These are phyloP conservation scores for Solanum ahanhuiri DNA, from an alignment of 257 asterid species.

Conservation along the genomic window DNA sequence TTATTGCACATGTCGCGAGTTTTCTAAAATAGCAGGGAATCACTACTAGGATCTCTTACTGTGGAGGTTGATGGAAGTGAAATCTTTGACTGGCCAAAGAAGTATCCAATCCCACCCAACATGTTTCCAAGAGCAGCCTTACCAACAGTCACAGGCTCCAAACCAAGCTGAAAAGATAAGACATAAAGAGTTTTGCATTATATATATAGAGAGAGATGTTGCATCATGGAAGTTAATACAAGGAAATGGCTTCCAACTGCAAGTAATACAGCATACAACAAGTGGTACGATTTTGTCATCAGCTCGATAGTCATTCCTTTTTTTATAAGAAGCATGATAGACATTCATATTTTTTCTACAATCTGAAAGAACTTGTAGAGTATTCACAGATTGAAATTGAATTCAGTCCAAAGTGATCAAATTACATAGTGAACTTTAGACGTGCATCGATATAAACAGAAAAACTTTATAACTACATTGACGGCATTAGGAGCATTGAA, in stretches of 20 bases:
- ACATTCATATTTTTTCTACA: neutral
- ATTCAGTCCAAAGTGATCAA: neutral
- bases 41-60: slow-evolving; percentile 34
- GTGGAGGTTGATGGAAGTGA: slow-evolving; percentile 47
- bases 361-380: neutral
- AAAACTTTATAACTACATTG: neutral
- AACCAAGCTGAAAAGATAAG: slow-evolving; percentile 51
- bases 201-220: neutral
- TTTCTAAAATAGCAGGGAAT: neutral
- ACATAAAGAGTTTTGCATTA: slow-evolving; percentile 5
- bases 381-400: neutral
- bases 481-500: neutral
- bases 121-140: slow-evolving; percentile 82
- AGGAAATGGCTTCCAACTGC: neutral
- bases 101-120: slow-evolving; percentile 98
- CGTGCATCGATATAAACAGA: neutral
- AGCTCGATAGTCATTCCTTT: neutral
- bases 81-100: slow-evolving; percentile 86
- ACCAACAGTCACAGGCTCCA: slow-evolving; percentile 54
- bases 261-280: neutral
- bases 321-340: neutral
- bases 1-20: neutral
- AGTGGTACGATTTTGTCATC: neutral
- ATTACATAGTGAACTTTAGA: neutral
- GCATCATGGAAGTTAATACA: neutral